These are phyloP conservation scores for Alternaria postmessia DNA, from an alignment of 2,329 filamentous ascomycete genomes.

Conservation along the genomic window DNA sequence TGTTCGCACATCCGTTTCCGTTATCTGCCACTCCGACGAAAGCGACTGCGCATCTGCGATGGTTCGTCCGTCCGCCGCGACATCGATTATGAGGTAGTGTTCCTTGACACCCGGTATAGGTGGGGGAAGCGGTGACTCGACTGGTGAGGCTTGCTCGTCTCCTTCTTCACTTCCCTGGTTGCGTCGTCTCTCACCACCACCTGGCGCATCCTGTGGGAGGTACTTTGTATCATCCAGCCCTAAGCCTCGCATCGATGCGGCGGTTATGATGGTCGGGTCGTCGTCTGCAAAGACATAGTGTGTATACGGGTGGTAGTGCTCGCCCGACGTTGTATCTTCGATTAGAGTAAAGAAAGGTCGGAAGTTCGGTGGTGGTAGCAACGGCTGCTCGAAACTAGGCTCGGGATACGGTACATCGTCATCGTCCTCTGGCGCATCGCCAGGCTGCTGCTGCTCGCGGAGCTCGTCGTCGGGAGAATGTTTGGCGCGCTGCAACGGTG, in stretches of 20 bases:
- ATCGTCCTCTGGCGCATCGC: constrained; percentile 25
- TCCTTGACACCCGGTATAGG: constrained; percentile 59
- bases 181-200: constrained; percentile 28
- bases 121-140: constrained; percentile 56
- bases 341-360: constrained; percentile 86
- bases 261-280: constrained; percentile 78
- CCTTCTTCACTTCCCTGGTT: constrained; percentile 31
- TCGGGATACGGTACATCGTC: constrained; percentile 45
- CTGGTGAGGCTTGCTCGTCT: constrained; percentile 34
- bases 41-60: constrained; percentile 77
- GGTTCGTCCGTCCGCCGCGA: constrained; percentile 55
- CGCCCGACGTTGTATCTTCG: constrained; percentile 74
- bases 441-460: constrained; percentile 28
- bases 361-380: constrained; percentile 64
- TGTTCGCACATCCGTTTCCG: constrained; percentile 61
- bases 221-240: constrained; percentile 56
- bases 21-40: constrained; percentile 75
- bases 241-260: constrained; percentile 66
- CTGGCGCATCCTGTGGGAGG: constrained; percentile 37
- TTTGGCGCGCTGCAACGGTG: constrained; percentile 33
- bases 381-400: constrained; percentile 42
- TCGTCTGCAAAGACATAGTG: constrained; percentile 96
- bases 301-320: constrained; percentile 83
- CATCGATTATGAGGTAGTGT: constrained; percentile 65
- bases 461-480: constrained; percentile 32